A percentile compares a stretch with the other conserved stretches of the same genome.
phyloP scores from a whole-genome alignment of 108 stramenopile species.

The Cyclotella choctawhatcheeana region DNA sequence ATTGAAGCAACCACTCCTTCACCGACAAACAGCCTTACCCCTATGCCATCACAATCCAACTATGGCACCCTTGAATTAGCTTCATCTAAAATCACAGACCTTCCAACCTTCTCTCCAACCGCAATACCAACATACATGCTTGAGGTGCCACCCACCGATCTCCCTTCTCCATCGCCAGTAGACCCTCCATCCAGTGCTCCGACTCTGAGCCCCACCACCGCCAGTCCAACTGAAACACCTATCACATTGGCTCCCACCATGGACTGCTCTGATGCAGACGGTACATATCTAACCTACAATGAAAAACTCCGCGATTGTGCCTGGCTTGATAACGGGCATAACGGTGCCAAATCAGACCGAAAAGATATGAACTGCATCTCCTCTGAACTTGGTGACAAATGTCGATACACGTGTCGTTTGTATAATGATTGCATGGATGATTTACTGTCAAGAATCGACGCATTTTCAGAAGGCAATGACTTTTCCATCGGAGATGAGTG shows the following conservation, averaged over 20 bases:
- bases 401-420: constrained; percentile 45
- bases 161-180: background rate
- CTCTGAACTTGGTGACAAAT: constrained; percentile 37
- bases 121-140: background rate
- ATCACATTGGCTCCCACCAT: constrained; percentile 30
- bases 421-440: constrained; percentile 50
- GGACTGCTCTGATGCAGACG: constrained; percentile 31
- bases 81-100: constrained; percentile 1
- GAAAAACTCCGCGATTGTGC: constrained; percentile 36
- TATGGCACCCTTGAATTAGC: background rate
- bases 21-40: background rate
- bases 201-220: background rate
- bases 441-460: constrained; percentile 21
- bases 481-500: constrained; percentile 35
- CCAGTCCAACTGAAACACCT: constrained; percentile 4
- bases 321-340: constrained; percentile 50
- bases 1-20: background rate
- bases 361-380: constrained; percentile 44
- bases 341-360: constrained; percentile 45
- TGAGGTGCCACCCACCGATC: background rate
- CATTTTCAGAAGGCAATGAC: constrained; percentile 18
- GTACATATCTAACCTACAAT: constrained; percentile 39
- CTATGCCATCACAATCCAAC: background rate
- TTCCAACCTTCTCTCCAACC: constrained; percentile 17
- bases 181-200: background rate